These are phyloP conservation scores for Nicotiana paniculata DNA, from an alignment of 257 asterid species.

Conservation along the genomic window DNA sequence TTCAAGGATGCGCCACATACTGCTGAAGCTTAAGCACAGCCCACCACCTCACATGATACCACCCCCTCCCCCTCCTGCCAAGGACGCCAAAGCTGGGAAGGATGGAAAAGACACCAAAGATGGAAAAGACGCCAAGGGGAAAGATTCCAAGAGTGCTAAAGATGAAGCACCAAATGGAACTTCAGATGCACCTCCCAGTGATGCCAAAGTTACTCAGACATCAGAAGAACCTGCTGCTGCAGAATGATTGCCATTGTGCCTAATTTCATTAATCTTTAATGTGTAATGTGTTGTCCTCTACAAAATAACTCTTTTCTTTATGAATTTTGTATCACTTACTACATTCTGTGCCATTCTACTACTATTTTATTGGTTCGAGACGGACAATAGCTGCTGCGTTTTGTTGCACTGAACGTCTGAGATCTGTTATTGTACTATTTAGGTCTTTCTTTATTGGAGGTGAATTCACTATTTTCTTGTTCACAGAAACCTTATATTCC, in stretches of 20 bases:
- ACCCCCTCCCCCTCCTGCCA: conserved; percentile 70
- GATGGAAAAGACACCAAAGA: conserved; percentile 43
- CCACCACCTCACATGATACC: conserved; percentile 96
- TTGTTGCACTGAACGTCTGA: background rate
- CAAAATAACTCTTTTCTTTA: background rate
- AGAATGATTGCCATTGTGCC: background rate
- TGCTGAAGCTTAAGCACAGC: conserved; percentile 90
- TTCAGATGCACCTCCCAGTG: conserved; percentile 4
- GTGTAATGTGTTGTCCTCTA: conserved; percentile 1
- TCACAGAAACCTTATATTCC: background rate
- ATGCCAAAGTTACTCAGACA: conserved; percentile 20
- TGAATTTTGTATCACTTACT: conserved; percentile 4
- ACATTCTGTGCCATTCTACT: conserved; percentile 7
- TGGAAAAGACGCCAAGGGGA: conserved; percentile 31
- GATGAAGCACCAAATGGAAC: conserved; percentile 28
- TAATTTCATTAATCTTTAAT: background rate
- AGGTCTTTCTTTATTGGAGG: background rate
- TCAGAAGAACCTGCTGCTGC: conserved; percentile 38
- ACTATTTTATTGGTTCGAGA: conserved; percentile 4
- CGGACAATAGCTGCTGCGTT: background rate
- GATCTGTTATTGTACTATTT: background rate
- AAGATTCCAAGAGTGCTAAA: conserved; percentile 27
- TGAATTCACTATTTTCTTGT: background rate
- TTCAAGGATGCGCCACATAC: conserved; percentile 85
- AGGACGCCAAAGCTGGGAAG: conserved; percentile 54